Evolutionary conservation across 2,329 filamentous ascomycete genomes (phyloP), one percentile per base, ranked within the genome.

Genomic region (Fusarium sp.): DNA sequence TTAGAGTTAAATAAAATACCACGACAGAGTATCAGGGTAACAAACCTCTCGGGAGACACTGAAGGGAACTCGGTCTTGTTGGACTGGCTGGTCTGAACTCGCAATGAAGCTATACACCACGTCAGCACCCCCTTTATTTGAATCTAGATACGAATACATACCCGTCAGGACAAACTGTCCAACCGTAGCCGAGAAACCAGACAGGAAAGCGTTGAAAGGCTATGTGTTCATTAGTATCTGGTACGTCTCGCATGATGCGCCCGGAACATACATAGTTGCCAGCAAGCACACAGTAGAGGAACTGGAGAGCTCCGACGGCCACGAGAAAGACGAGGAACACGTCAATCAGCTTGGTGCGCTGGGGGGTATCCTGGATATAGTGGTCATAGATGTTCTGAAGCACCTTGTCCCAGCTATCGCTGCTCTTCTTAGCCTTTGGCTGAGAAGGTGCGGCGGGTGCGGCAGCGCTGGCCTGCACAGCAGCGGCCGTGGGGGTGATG

Each of bases 171-270:
- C 97, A 83, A 99, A 99, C 83, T 99, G 97, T 71, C 97, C 97
- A 73, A 99, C 96, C 1, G 96, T 97, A 17, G 96, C 95, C 71
- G 91, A 92, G 87, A 99, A 99, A 57, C 97, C 97, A 35, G 95
- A 94, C 35, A 99, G 91, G 87, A 99, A 99, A 74, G 97, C 97
- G 83, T 99, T 99, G 89, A 99, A 99, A 11, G 97, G 97, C 96
- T 98, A 68, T 9, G 33, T n/a, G 57, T 37, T 11, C 3, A 62
- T 80, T 70, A 82, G 77, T 37, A 71, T 25, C 10, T 11, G 15
- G n/a, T n/a, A 17, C 2, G 27, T n/a, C 8, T 33, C 6, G 35
- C 9, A 6, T 15, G 8, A 20, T 35, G 12, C 12, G 15, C 20
- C 17, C 17, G 17, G 22, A 52, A 90, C 95, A 72, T 90, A 99